phyloP scores from a whole-genome alignment of 306 rosid species.

The Rosa rugosa region DNA sequence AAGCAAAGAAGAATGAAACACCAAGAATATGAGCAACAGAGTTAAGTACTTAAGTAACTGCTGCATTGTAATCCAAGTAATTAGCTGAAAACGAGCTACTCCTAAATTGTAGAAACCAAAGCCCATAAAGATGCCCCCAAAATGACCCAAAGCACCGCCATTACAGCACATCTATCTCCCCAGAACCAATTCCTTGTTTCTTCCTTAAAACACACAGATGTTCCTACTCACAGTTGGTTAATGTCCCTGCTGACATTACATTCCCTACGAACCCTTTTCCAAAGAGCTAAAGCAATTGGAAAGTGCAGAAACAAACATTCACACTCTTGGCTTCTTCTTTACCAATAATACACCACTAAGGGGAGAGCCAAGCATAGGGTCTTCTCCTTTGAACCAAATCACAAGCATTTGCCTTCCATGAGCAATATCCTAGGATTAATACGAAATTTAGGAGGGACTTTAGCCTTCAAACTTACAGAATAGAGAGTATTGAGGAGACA shows the following conservation, averaged over 20 bases:
- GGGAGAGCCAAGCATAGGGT: background rate
- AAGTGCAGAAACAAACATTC: background rate
- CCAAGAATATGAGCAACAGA: background rate
- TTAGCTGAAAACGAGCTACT: background rate
- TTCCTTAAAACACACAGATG: background rate
- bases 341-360: background rate
- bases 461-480: background rate
- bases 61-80: background rate
- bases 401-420: background rate
- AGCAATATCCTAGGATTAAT: background rate
- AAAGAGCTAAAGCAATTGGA: background rate
- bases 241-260: background rate
- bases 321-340: background rate
- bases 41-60: background rate
- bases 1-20: background rate
- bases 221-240: background rate
- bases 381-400: background rate
- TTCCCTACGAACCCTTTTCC: background rate
- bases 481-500: background rate
- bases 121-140: background rate
- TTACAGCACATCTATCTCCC: background rate
- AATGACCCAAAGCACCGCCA: background rate
- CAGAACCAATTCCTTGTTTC: background rate
- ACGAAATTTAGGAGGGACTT: background rate
- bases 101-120: background rate